Conservation (phyloP, 768 basidiomycete species). For the Panaeolus papilionaceus region DNA sequence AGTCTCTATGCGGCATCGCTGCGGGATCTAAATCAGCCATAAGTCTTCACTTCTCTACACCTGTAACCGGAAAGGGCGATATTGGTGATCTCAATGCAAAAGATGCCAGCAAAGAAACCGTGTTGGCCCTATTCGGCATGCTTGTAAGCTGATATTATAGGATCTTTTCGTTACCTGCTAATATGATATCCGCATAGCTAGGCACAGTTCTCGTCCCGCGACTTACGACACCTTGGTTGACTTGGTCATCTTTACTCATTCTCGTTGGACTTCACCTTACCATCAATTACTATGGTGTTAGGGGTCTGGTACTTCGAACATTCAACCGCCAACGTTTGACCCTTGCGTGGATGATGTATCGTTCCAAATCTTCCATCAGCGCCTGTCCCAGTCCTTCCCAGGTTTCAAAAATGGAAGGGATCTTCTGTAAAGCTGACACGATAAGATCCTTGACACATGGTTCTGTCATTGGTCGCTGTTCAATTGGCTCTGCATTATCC, state of each 20-base stretch:
- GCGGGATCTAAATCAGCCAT: conserved; percentile 77
- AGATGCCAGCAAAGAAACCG: conserved; percentile 75
- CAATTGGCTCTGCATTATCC: conserved; percentile 56
- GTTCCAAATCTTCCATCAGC: conserved; percentile 26
- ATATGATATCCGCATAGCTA: conserved; percentile 44
- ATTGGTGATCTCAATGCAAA: conserved; percentile 77
- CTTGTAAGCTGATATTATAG: conserved; percentile 46
- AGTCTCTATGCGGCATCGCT: conserved; percentile 65
- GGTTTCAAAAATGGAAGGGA: conserved; percentile 48
- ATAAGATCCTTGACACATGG: conserved; percentile 45
- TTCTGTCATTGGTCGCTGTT: conserved; percentile 47
- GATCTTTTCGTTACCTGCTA: not conserved
- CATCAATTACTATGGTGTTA: conserved; percentile 67
- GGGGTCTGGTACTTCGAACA: conserved; percentile 59
- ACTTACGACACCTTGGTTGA: conserved; percentile 52
- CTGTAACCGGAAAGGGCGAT: conserved; percentile 58
- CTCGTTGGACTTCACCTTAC: conserved; percentile 60
- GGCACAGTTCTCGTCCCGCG: conserved; percentile 66
- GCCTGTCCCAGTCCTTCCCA: conserved; percentile 38
- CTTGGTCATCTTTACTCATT: conserved; percentile 55
- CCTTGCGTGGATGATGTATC: conserved; percentile 57
- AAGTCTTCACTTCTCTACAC: conserved; percentile 67
- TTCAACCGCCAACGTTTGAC: conserved; percentile 65
- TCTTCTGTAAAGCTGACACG: conserved; percentile 47
- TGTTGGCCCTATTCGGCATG: conserved; percentile 70